Evolutionary conservation across 768 basidiomycete species (phyloP), one percentile per base, ranked within the genome.

Genomic region (Boletus edulis): DNA sequence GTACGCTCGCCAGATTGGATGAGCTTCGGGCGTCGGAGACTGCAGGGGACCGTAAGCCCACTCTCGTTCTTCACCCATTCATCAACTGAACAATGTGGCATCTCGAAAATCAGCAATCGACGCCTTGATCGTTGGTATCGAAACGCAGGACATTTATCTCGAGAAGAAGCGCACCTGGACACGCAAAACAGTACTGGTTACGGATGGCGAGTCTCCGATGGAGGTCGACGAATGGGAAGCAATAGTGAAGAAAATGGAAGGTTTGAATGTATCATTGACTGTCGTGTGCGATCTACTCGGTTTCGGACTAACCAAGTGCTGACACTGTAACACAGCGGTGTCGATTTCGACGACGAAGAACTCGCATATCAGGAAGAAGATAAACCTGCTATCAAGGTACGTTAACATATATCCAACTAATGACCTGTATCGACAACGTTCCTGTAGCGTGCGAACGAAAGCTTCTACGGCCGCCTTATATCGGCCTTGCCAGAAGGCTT

Each of bases 261-360:
- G 67, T 4, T 65, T 84, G 24, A 75, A 78, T 5, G 74, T 94
- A 37, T 68, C 73, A 12, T 64, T 95, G 43, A 83, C 83, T 3
- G 75, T 97, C 51, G 77, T 97, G 95, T 96, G 82, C 72, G 17
- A 22, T 39, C 6, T 18, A 9, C 34, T 35, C 34, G 1, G 6
- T 11, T 35, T 35, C 14, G 34, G 34, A 35, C 34, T 14, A 11
- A 35, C 14, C 34, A 35, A 35, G 14, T 14, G 13, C 52, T 62
- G 20, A 59, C 24, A n/a, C 13, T 38, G 37, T 34, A 32, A 5
- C 20, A 34, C 60, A 95, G 93, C n/a, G 93, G 94, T 6, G 79
- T 94, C 41, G 91, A 94, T 69, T 95, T 96, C 71, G 91, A 85
- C 48, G 90, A 93, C 62, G 84, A 86, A 37, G 81, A 84, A 18